phyloP scores from a whole-genome alignment of 2,329 filamentous ascomycete species.

The Calonectria multiphialidica region DNA sequence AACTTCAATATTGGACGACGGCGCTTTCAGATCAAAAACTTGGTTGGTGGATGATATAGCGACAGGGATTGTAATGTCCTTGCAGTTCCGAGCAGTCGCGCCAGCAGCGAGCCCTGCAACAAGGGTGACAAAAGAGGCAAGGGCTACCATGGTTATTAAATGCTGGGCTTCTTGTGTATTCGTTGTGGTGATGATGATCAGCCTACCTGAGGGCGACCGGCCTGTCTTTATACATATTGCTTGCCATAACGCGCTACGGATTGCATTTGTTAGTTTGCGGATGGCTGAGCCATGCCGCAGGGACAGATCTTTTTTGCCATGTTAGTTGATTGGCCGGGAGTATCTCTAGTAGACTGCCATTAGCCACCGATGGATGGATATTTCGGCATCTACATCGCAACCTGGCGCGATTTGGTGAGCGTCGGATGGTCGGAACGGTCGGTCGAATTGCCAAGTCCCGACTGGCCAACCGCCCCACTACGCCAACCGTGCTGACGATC shows the following conservation, averaged over 20 bases:
- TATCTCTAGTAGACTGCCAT: neutral
- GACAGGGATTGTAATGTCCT: neutral
- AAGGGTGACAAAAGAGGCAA: neutral
- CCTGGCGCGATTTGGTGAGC: neutral
- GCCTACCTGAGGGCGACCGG: neutral
- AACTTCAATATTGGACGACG: neutral
- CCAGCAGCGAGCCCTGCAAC: neutral
- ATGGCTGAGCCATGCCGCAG: neutral
- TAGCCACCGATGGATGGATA: neutral
- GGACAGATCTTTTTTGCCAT: neutral
- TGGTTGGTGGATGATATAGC: neutral
- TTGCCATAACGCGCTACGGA: neutral
- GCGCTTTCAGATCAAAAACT: neutral
- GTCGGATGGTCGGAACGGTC: neutral
- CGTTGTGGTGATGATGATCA: neutral
- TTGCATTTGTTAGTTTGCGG: neutral
- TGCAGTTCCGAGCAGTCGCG: neutral
- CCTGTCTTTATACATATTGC: neutral
- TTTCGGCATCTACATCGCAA: neutral
- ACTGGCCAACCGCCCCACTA: neutral
- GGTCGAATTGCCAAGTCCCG: neutral
- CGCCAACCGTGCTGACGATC: neutral
- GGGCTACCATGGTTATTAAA: neutral
- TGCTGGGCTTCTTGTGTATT: neutral
- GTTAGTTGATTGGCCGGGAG: neutral